These are phyloP conservation scores for Neurospora sp. DNA, from an alignment of 495 filamentous ascomycete species.

Conservation along the genomic window DNA sequence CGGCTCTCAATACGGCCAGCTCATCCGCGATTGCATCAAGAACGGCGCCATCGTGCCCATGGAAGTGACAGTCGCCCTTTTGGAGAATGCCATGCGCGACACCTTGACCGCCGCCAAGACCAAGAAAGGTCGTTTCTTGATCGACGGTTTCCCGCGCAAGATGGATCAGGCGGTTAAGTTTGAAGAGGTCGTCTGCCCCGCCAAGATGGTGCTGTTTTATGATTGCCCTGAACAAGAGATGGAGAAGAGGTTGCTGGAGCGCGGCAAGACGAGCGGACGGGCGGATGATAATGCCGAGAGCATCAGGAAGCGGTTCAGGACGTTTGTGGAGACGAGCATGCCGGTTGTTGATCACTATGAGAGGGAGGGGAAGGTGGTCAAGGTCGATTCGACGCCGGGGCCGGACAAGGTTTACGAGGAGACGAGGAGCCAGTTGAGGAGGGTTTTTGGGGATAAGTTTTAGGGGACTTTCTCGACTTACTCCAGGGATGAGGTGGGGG, in stretches of 20 bases:
- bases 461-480: not conserved
- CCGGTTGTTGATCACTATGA: slow-evolving; percentile 85
- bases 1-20: slow-evolving; percentile 74
- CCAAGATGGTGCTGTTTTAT: slow-evolving; percentile 78
- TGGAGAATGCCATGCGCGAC: slow-evolving; percentile 85
- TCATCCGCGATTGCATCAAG: slow-evolving; percentile 84
- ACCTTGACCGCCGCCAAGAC: slow-evolving; percentile 31
- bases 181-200: slow-evolving; percentile 77
- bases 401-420: slow-evolving; percentile 67
- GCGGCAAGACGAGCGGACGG: slow-evolving; percentile 84
- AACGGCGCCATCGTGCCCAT: slow-evolving; percentile 94
- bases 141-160: slow-evolving; percentile 93
- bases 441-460: slow-evolving; percentile 25
- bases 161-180: slow-evolving; percentile 94
- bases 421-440: slow-evolving; percentile 41
- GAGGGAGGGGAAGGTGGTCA: slow-evolving; percentile 65
- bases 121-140: slow-evolving; percentile 59
- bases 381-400: slow-evolving; percentile 54
- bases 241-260: slow-evolving; percentile 69
- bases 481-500: slow-evolving; percentile 27
- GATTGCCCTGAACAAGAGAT: slow-evolving; percentile 85
- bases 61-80: slow-evolving; percentile 90
- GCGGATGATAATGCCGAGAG: slow-evolving; percentile 90
- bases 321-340: slow-evolving; percentile 92
- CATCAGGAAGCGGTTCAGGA: slow-evolving; percentile 90